Evolutionary conservation across 2,329 filamentous ascomycete species (phyloP).

Genomic region (Pseudogymnoascus sp.): DNA sequence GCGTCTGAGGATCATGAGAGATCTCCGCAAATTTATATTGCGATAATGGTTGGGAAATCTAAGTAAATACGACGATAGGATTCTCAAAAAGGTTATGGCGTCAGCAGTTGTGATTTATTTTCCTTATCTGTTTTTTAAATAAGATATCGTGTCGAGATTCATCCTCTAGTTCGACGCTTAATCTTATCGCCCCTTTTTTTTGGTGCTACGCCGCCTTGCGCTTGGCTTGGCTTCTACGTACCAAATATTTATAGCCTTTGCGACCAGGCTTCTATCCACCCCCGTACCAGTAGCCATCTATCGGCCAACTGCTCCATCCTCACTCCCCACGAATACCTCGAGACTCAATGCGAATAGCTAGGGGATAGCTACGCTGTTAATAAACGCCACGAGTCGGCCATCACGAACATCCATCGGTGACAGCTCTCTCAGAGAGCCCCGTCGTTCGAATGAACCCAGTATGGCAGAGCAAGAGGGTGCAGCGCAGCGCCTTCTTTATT

Average conservation of each 20-base stretch:
- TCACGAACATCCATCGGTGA: neutral
- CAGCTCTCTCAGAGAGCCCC: neutral
- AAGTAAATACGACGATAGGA: neutral
- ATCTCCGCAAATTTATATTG: neutral
- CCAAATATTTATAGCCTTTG: neutral
- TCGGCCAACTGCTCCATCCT: neutral
- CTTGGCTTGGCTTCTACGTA: neutral
- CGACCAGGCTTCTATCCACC: neutral
- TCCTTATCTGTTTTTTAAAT: no score
- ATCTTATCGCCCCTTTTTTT: slow-evolving; percentile 2
- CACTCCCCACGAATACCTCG: neutral
- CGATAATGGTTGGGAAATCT: neutral
- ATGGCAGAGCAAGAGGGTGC: slow-evolving; percentile 12
- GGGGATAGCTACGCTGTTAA: neutral
- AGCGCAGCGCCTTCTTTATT: slow-evolving; percentile 9
- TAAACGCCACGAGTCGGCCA: neutral
- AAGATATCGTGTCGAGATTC: neutral
- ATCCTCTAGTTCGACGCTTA: neutral
- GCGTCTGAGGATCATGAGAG: neutral
- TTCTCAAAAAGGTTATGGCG: neutral
- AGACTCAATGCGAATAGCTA: neutral
- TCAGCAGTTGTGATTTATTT: neutral
- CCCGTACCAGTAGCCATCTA: neutral
- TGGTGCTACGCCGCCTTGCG: neutral
- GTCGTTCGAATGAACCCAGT: slow-evolving; percentile 1